A percentile compares a stretch with the other conserved stretches of the same genome.
These are phyloP conservation scores for Zygotorulaspora mrakii DNA, from an alignment of 1,139 yeast species.

Conservation along the genomic window DNA sequence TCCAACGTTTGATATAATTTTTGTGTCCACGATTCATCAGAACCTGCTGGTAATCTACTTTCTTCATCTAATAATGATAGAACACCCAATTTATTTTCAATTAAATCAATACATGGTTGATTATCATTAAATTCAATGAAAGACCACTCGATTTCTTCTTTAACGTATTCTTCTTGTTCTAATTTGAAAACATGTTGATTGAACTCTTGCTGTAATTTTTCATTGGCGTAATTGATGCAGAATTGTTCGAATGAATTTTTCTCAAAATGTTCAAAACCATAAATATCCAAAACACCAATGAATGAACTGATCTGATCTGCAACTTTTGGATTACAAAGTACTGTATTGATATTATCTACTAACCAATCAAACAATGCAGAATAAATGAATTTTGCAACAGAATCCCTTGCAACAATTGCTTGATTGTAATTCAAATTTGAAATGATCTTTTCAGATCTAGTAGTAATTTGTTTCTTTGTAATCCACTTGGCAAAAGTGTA, in stretches of 20 bases:
- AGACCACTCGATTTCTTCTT: conserved; percentile 94
- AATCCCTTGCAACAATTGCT: conserved; percentile 89
- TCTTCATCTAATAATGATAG: conserved; percentile 90
- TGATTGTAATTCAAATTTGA: conserved; percentile 80
- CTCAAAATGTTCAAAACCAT: conserved; percentile 95
- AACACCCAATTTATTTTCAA: conserved; percentile 86
- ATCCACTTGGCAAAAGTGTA: conserved; percentile 82
- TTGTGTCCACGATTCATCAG: conserved; percentile 88
- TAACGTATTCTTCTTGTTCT: conserved; percentile 91
- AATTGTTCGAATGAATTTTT: conserved; percentile 94
- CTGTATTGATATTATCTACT: conserved; percentile 75
- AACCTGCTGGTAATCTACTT: conserved; percentile 89
- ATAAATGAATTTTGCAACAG: conserved; percentile 91
- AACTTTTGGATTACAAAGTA: conserved; percentile 73
- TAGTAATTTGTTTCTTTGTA: conserved; percentile 83
- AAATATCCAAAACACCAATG: conserved; percentile 95
- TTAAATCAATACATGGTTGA: conserved; percentile 93
- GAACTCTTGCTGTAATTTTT: conserved; percentile 94
- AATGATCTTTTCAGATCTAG: conserved; percentile 89
- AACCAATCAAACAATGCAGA: conserved; percentile 95
- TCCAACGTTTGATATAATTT: conserved; percentile 84
- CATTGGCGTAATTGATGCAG: conserved; percentile 96
- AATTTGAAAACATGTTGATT: conserved; percentile 95
- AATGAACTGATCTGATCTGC: conserved; percentile 59
- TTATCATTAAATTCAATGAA: conserved; percentile 95